These are phyloP conservation scores for Monosporascus sp. DNA, from an alignment of 2,329 filamentous ascomycete species.

Conservation along the genomic window DNA sequence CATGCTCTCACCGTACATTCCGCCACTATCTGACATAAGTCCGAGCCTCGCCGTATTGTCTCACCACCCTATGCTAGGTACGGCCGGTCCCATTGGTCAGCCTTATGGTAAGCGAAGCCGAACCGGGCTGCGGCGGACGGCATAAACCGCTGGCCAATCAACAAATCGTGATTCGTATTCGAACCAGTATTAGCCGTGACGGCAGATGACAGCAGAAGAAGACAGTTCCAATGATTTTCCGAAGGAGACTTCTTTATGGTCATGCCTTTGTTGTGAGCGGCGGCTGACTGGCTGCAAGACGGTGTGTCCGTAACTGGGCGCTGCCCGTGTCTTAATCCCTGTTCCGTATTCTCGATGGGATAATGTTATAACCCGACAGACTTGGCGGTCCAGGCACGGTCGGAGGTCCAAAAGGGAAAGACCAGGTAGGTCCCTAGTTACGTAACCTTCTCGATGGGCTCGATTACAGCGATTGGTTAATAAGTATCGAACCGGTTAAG, in stretches of 20 bases:
- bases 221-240: neutral
- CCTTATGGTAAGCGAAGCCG: neutral
- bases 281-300: neutral
- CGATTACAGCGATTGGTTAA: too few species aligned
- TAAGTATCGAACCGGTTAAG: too few species aligned
- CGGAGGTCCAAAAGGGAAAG: too few species aligned
- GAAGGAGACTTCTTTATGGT: neutral
- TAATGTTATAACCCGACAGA: too few species aligned
- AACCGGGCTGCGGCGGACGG: neutral
- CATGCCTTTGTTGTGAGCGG: neutral
- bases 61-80: neutral
- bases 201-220: neutral
- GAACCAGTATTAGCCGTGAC: neutral
- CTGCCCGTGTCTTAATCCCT: neutral
- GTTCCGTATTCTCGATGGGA: neutral
- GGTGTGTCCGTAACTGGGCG: neutral
- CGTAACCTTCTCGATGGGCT: too few species aligned
- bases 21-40: neutral
- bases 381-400: too few species aligned
- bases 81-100: neutral
- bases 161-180: neutral
- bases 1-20: neutral
- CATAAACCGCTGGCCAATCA: neutral
- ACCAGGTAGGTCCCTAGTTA: too few species aligned
- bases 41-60: neutral